phyloP scores from a whole-genome alignment of 495 filamentous ascomycete species.

The Penicillium robsamsonii region DNA sequence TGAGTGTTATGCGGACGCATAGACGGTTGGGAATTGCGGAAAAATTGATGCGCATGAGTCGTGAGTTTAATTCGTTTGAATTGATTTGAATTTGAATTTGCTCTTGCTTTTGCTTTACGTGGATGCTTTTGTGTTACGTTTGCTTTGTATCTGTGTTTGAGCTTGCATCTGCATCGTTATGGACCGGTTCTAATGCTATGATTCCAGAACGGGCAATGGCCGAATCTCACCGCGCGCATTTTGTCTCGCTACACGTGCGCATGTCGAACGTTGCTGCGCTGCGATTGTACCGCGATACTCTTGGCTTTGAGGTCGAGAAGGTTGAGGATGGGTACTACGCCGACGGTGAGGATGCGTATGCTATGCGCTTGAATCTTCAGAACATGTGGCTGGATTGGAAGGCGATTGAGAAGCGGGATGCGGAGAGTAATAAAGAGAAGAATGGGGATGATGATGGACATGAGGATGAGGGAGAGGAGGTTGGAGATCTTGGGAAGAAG shows the following conservation, averaged over 20 bases:
- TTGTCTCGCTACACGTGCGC: conserved; percentile 94
- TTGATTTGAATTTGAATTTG: neutral
- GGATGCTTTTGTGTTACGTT: neutral
- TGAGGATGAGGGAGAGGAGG: conserved; percentile 46
- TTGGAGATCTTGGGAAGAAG: conserved; percentile 52
- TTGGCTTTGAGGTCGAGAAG: conserved; percentile 88
- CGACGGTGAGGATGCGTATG: conserved; percentile 93
- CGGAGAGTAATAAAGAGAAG: conserved; percentile 40
- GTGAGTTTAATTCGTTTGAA: conserved; percentile 54
- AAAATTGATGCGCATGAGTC: conserved; percentile 93
- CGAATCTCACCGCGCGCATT: conserved; percentile 84
- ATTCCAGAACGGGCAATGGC: conserved; percentile 86
- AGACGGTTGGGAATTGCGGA: conserved; percentile 87
- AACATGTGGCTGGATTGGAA: conserved; percentile 53
- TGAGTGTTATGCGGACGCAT: conserved; percentile 97
- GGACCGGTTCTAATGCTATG: neutral
- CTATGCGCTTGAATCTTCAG: conserved; percentile 83
- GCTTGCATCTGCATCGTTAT: neutral
- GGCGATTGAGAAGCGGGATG: conserved; percentile 42
- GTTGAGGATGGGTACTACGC: conserved; percentile 95
- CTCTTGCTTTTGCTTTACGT: no score
- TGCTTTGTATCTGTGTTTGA: neutral
- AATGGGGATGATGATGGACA: conserved; percentile 24
- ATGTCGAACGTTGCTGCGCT: conserved; percentile 88
- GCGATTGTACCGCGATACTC: conserved; percentile 86